Percentiles rank a stretch among this genome's conserved stretches.
Conservation (phyloP, 176 grass and related monocot species). For the Neostapfia colusana region DNA sequence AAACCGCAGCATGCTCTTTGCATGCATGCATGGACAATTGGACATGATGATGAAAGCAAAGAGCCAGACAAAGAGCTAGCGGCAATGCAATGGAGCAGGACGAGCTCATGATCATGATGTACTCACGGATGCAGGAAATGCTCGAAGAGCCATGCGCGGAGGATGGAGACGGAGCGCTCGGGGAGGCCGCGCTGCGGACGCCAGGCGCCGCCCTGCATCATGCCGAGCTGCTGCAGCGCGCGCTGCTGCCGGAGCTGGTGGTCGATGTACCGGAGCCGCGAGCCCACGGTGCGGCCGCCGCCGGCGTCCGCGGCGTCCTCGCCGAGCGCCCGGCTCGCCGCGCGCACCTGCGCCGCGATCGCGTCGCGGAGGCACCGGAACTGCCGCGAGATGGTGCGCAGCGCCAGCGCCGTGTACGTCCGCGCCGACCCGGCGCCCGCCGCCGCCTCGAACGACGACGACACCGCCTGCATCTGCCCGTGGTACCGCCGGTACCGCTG, state of each 20-base stretch:
- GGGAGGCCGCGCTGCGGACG: conserved; percentile 87
- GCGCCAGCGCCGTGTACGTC: conserved; percentile 90
- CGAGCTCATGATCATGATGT: neutral
- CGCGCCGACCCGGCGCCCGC: conserved; percentile 63
- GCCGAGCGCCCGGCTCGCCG: conserved; percentile 68
- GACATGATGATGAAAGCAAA: neutral
- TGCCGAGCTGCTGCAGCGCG: conserved; percentile 89
- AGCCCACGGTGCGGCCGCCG: conserved; percentile 53
- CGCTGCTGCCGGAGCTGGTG: conserved; percentile 96
- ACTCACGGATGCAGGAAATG: conserved; percentile 98
- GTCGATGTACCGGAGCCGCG: conserved; percentile 85
- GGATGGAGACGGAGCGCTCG: conserved; percentile 94
- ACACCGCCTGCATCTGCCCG: conserved; percentile 85
- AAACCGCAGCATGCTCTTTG: neutral
- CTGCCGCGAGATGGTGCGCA: conserved; percentile 92
- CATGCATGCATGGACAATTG: too few species aligned
- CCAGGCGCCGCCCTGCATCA: conserved; percentile 98
- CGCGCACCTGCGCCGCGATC: conserved; percentile 69
- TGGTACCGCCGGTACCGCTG: conserved; percentile 97
- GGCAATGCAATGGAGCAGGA: neutral
- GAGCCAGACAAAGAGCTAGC: conserved; percentile 12
- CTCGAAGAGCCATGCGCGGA: conserved; percentile 98
- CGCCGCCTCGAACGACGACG: conserved; percentile 70
- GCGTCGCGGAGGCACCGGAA: conserved; percentile 93
- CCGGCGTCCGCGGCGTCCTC: conserved; percentile 60